phyloP scores from a whole-genome alignment of 768 basidiomycete species.

The Amanita muscaria region DNA sequence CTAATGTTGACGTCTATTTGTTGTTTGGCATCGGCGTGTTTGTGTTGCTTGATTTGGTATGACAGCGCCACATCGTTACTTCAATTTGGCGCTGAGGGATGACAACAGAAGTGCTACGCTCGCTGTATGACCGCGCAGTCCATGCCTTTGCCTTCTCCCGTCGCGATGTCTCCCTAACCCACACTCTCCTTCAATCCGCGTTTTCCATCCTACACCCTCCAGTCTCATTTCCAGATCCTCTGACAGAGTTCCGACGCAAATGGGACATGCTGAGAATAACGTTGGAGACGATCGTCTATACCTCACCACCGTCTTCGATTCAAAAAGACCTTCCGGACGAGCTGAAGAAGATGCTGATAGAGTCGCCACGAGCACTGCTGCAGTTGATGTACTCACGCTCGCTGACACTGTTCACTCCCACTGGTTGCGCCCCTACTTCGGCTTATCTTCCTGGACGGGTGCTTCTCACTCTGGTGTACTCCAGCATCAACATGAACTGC shows the following conservation, averaged over 20 bases:
- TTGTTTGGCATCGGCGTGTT: not conserved
- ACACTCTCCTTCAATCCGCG: constrained; percentile 58
- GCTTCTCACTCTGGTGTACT: constrained; percentile 59
- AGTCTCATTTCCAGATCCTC: constrained; percentile 24
- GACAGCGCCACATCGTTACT: constrained; percentile 8
- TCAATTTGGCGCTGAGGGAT: too few relatives aligned
- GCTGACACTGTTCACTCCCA: constrained; percentile 57
- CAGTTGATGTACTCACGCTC: constrained; percentile 55
- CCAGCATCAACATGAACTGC: constrained; percentile 58
- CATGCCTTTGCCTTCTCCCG: constrained; percentile 78
- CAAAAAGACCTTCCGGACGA: constrained; percentile 38
- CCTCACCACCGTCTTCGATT: constrained; percentile 42
- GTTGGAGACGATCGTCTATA: constrained; percentile 65
- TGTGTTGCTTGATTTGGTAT: not conserved
- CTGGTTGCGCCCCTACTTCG: constrained; percentile 28
- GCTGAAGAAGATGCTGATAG: constrained; percentile 42
- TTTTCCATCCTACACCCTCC: constrained; percentile 51
- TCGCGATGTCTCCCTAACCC: constrained; percentile 58
- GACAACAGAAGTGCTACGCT: constrained; percentile 46
- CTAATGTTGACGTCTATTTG: not conserved
- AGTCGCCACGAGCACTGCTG: constrained; percentile 53
- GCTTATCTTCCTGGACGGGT: constrained; percentile 63
- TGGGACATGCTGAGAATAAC: constrained; percentile 87
- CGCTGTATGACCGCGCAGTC: constrained; percentile 70
- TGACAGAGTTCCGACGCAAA: constrained; percentile 56